Conservation (phyloP, 805 yeast species). For the Starmerella gropengiesseri region DNA sequence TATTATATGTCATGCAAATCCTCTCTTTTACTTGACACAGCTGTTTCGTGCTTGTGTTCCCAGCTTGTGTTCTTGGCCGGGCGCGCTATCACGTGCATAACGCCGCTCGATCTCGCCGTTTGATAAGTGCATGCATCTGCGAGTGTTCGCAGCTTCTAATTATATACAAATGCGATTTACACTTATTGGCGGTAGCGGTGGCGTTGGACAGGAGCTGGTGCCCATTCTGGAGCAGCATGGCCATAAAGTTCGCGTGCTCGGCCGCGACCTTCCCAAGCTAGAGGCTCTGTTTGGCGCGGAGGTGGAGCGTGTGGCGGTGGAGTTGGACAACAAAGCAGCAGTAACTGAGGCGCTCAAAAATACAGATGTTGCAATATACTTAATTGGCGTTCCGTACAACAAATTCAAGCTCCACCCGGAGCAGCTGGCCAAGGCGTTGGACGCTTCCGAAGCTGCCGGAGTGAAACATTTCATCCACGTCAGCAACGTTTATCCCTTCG, state of each 20-base stretch:
- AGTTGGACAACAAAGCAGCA: neutral
- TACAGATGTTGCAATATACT: neutral
- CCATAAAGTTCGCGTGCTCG: neutral
- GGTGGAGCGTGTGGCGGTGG: neutral
- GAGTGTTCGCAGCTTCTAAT: too few relatives aligned
- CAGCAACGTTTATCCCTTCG: neutral
- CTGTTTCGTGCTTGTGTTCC: too few relatives aligned
- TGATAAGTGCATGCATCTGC: too few relatives aligned
- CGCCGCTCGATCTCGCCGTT: too few relatives aligned
- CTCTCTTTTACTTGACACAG: too few relatives aligned
- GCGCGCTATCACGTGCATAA: too few relatives aligned
- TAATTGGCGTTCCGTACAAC: slow-evolving; percentile 2
- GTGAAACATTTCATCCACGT: neutral
- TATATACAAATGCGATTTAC: slow-evolving; percentile 1
- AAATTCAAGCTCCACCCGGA: neutral
- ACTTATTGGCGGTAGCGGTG: slow-evolving; percentile 2
- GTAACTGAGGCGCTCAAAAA: neutral
- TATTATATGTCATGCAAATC: too few relatives aligned
- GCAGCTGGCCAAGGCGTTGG: neutral
- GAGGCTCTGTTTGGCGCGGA: neutral
- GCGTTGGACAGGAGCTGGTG: neutral
- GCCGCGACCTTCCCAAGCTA: neutral
- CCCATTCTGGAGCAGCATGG: neutral
- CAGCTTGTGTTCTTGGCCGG: too few relatives aligned
- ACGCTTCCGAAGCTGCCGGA: neutral